Base-by-base conservation (phyloP, 345 rosid genomes). In the Gossypium mustelinum region DNA sequence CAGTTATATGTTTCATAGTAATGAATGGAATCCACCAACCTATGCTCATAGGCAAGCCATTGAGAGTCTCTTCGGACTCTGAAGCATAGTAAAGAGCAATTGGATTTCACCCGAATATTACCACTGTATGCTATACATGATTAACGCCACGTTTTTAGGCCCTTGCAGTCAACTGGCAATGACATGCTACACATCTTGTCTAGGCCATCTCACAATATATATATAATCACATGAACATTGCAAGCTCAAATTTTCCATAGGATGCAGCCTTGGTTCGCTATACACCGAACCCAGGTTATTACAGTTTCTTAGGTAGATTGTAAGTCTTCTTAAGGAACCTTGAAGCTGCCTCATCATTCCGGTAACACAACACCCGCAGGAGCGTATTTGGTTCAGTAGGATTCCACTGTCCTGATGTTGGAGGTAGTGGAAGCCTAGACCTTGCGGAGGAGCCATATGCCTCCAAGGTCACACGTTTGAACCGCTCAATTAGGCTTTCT, bases 351-450 rank as follows among this genome's bases (percentile, higher is more conserved):
- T 93, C 96, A 55, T 95, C 99, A 44, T 91, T 87, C 70, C 99
- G 92, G 77, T 89, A 88, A 76, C 99, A 95, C 78, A 95, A 78
- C 44, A 92, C 90, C 0, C 98, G 93, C 20, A 95, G 87, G 70
- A 95, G 85, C 0, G 97, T 93, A 84, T 95, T 93, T 22, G 99
- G 91, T 39, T 95, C 96, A 4, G 89, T 86, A 13, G 93, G 93
- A 71, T 81, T 88, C 99, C 99, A 95, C 75, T 95, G 91, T 62
- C 98, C 94, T 20, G 96, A 85, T 25, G 98, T 91, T 47, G 92
- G 88, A 56, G 96, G 98, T 48, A 95, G 79, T 24, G 99, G 98
- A 73, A 91, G 96, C 50, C 93, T 87, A 43, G 97, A 89, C 81
- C 82, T 90, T 6, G 92, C 90, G 52, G 97, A 84, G 60, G 97